Conservation (phyloP, 1,284 basidiomycete genomes). For the Papiliotrema flavescens region DNA sequence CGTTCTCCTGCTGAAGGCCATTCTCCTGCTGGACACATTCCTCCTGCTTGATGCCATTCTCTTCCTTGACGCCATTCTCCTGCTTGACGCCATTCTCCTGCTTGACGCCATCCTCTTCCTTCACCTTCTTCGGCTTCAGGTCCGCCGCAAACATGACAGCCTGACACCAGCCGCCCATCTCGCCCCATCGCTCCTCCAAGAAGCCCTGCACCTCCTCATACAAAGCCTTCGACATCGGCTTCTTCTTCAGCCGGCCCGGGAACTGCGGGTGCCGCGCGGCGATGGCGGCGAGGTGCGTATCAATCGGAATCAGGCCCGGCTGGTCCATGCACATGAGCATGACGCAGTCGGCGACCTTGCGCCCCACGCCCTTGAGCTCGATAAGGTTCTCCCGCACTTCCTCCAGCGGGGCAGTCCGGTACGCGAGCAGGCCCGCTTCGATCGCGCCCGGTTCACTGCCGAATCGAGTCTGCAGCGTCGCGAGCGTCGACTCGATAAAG, state of each 20-base stretch:
- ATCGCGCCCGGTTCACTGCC: slow-evolving; percentile 45
- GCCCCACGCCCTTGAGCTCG: slow-evolving; percentile 82
- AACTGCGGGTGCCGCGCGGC: slow-evolving; percentile 77
- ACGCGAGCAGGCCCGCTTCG: slow-evolving; percentile 22
- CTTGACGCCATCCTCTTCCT: not conserved
- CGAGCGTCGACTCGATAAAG: slow-evolving; percentile 79
- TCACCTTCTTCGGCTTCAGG: slow-evolving; percentile 14
- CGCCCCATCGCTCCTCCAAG: slow-evolving; percentile 68
- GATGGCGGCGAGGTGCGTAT: slow-evolving; percentile 87
- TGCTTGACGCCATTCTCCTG: not conserved
- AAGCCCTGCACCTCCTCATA: slow-evolving; percentile 72
- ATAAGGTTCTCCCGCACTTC: slow-evolving; percentile 63
- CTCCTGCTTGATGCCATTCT: not conserved
- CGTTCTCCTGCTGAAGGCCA: too few species aligned
- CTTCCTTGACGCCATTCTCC: not conserved
- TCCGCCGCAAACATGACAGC: slow-evolving; percentile 59
- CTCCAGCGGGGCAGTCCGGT: slow-evolving; percentile 19
- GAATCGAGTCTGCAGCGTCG: slow-evolving; percentile 60
- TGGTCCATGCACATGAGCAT: slow-evolving; percentile 89
- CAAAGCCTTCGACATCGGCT: slow-evolving; percentile 67
- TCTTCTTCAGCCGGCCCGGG: slow-evolving; percentile 50
- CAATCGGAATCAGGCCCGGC: slow-evolving; percentile 81
- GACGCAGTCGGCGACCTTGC: slow-evolving; percentile 94
- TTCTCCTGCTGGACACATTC: too few species aligned
- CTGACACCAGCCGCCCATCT: slow-evolving; percentile 88